Conservation (phyloP, 2,329 filamentous ascomycete genomes). For the Chalara sp. region DNA sequence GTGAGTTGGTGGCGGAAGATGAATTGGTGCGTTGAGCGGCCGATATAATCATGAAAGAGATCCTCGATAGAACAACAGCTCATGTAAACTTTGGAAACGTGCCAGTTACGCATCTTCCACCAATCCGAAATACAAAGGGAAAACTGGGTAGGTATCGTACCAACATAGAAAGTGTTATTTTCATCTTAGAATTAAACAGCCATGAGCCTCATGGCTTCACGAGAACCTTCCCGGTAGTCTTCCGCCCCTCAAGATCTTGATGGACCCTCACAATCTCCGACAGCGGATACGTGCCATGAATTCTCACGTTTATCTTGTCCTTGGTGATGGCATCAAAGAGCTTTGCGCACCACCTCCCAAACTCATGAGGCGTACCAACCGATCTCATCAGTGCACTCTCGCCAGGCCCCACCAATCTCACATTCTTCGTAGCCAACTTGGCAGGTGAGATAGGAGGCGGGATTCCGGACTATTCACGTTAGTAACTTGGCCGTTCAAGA, state of each 20-base stretch:
- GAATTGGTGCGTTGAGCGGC: no score
- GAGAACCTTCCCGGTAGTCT: conserved; percentile 78
- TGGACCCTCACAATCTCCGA: conserved; percentile 69
- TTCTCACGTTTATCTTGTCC: conserved; percentile 62
- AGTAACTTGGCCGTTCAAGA: background rate
- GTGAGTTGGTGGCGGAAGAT: no score
- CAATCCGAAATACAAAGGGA: no score
- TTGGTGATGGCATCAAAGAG: conserved; percentile 66
- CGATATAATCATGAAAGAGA: no score
- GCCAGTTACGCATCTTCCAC: no score
- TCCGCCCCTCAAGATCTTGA: conserved; percentile 70
- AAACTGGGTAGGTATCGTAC: no score
- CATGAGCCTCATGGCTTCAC: conserved; percentile 44
- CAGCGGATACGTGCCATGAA: conserved; percentile 74
- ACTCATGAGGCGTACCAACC: conserved; percentile 61
- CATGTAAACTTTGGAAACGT: no score
- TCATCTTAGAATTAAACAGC: no score
- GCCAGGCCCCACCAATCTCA: conserved; percentile 64
- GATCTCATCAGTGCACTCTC: conserved; percentile 57
- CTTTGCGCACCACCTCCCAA: conserved; percentile 62
- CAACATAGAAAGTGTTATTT: no score
- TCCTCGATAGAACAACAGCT: no score
- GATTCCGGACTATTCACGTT: conserved; percentile 25
- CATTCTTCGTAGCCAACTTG: conserved; percentile 64
- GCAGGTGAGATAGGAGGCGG: conserved; percentile 59